A percentile compares a stretch with the other conserved stretches of the same genome.
phyloP scores from a whole-genome alignment of 129 eudicot genomes.

The Apium graveolens region DNA sequence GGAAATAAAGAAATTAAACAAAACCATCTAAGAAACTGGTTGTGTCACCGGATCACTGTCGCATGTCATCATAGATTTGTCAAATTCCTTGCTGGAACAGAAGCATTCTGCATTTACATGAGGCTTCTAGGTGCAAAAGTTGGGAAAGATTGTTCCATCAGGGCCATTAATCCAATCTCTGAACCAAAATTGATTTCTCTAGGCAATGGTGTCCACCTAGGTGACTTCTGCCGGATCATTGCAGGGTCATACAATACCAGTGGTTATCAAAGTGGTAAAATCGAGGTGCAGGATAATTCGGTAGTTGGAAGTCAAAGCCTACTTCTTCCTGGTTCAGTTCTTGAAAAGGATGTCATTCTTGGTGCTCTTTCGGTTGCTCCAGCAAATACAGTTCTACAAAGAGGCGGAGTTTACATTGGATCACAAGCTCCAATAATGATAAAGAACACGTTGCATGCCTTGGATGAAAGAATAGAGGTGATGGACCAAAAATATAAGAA shows the following conservation, averaged over 20 bases:
- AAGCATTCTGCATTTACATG: slow-evolving; percentile 67
- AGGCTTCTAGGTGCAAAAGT: slow-evolving; percentile 67
- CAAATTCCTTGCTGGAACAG: slow-evolving; percentile 79
- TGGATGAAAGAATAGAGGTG: slow-evolving; percentile 75
- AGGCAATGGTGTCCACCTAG: slow-evolving; percentile 73
- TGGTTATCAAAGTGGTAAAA: slow-evolving; percentile 44
- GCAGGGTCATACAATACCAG: slow-evolving; percentile 46
- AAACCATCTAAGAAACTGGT: slow-evolving; percentile 40
- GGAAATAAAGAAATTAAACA: slow-evolving; percentile 26
- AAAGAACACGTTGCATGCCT: slow-evolving; percentile 58
- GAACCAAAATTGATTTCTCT: slow-evolving; percentile 51
- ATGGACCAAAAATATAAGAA: slow-evolving; percentile 75
- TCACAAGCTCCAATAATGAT: slow-evolving; percentile 69
- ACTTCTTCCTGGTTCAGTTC: slow-evolving; percentile 62
- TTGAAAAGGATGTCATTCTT: slow-evolving; percentile 58
- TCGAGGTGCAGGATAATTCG: slow-evolving; percentile 52
- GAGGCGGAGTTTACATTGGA: slow-evolving; percentile 76
- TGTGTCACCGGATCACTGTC: slow-evolving; percentile 50
- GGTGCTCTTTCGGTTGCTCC: slow-evolving; percentile 89
- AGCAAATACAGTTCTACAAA: slow-evolving; percentile 46
- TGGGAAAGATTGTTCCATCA: slow-evolving; percentile 64
- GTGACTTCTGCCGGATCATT: slow-evolving; percentile 65
- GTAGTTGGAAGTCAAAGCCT: slow-evolving; percentile 78
- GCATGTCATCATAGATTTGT: slow-evolving; percentile 66
- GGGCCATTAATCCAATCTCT: slow-evolving; percentile 74